Base-by-base conservation (phyloP, 805 yeast species). In the Wickerhamiella slavikovae region DNA sequence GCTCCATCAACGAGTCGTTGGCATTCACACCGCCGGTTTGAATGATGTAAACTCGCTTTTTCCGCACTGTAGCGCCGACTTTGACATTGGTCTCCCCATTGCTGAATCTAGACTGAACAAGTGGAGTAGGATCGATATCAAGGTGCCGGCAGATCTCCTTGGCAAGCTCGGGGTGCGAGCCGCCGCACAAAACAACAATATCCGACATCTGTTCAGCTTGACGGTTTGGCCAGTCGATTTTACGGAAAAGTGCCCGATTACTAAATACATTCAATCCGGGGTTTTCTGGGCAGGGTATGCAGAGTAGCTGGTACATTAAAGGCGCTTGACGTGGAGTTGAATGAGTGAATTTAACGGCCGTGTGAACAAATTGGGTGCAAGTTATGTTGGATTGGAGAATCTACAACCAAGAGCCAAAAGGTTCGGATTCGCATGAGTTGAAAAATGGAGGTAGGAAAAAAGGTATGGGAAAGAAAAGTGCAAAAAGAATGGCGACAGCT, bases 61-160 rank as follows among this genome's bases (percentile, higher is more conserved):
- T 96, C 46, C 99, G 65, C 15, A 89, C 96, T 9, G 93, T 76
- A 44, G 82, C 92, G 31, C 64, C 63, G 32, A 89, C 68, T 33
- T 73, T 75, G 34, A 89, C 79, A 17, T 85, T 71, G 3, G 93
- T 83, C 48, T 89, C 99, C 31, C 98, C 99, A 48, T 89, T 89
- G 36, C 67, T 34, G 71, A 51, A 58, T 39, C 47, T 51, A 11
- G 32, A 31, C 10, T 48, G 58, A 27, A 59, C 58, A 12, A 75
- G 77, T 17, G 62, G 58, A 5, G 91, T 83, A 34, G 68, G 66
- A 15, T 71, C 71, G 11, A 82, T 57, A n/a, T 80, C 72, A 27
- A 89, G 56, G 43, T 72, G 71, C 9, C 66, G 62, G 52, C 94
- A 80, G 24, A 89, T 82, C 35, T 69, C 55, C 22, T 62, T 62